phyloP scores from a whole-genome alignment of 495 filamentous ascomycete genomes.

The Parachaetomium inaequale region DNA sequence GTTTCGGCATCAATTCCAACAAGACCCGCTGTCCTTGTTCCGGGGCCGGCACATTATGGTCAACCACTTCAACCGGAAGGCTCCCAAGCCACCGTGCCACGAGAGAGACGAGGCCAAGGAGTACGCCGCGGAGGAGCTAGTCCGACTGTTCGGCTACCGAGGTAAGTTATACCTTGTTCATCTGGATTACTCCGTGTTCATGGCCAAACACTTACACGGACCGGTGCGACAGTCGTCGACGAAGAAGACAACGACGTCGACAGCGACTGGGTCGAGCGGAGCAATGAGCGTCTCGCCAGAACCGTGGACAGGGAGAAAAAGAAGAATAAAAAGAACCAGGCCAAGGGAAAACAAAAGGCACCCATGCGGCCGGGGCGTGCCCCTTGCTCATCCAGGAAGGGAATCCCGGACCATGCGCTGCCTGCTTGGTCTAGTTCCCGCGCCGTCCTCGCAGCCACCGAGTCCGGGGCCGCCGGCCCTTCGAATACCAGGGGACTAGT shows the following conservation, averaged over 20 bases:
- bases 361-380: background rate
- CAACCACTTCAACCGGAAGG: background rate
- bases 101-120: background rate
- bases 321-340: background rate
- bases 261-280: background rate
- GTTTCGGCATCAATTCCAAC: background rate
- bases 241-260: background rate
- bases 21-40: background rate
- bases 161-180: background rate
- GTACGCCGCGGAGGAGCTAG: background rate
- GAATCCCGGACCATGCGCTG: no score
- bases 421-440: background rate
- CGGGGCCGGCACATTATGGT: background rate
- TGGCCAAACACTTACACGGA: background rate
- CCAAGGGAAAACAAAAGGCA: background rate
- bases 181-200: background rate
- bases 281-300: background rate
- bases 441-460: background rate
- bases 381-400: background rate
- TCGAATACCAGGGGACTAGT: no score
- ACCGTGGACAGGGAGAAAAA: no score
- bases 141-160: slow-evolving; percentile 10
- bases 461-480: background rate
- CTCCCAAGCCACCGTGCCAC: slow-evolving; percentile 3
- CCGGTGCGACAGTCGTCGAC: background rate